These are phyloP conservation scores for Dorcoceras hygrometricum DNA, from an alignment of 257 asterid genomes.

Conservation along the genomic window DNA sequence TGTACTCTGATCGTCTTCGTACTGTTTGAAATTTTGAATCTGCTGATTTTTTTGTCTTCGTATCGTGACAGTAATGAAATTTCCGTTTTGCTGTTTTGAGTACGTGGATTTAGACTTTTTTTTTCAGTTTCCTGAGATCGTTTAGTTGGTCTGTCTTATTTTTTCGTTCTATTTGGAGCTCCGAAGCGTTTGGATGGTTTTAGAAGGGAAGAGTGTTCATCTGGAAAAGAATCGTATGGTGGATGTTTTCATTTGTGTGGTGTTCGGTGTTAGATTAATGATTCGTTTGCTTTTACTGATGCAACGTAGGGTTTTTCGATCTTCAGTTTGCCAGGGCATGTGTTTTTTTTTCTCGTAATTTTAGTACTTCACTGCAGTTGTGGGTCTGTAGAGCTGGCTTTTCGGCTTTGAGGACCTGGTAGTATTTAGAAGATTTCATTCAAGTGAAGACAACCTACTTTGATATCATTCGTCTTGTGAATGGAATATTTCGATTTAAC, in stretches of 20 bases:
- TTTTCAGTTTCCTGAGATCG: not conserved
- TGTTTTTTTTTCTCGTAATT: too few species aligned
- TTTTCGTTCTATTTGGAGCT: not conserved
- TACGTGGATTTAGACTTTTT: constrained; percentile 13
- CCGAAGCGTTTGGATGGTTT: not conserved
- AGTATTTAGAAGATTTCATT: not conserved
- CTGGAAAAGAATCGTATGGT: not conserved
- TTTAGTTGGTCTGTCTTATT: not conserved
- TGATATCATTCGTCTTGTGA: not conserved
- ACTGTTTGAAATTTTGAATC: not conserved
- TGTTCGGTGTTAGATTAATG: not conserved
- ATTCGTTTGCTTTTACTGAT: not conserved
- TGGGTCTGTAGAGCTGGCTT: not conserved
- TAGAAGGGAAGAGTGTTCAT: not conserved
- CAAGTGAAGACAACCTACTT: too few species aligned
- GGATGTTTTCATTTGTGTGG: not conserved
- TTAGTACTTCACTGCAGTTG: not conserved
- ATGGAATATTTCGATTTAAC: not conserved
- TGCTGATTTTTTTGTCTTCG: not conserved
- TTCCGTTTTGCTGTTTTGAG: constrained; percentile 20
- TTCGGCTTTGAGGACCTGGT: not conserved
- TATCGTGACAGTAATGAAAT: not conserved
- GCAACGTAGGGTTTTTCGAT: not conserved
- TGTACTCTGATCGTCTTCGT: constrained; percentile 6
- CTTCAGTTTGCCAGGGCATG: not conserved